Evolutionary conservation across 1,284 basidiomycete species (phyloP).

Genomic region (Trichosporon ovoides): DNA sequence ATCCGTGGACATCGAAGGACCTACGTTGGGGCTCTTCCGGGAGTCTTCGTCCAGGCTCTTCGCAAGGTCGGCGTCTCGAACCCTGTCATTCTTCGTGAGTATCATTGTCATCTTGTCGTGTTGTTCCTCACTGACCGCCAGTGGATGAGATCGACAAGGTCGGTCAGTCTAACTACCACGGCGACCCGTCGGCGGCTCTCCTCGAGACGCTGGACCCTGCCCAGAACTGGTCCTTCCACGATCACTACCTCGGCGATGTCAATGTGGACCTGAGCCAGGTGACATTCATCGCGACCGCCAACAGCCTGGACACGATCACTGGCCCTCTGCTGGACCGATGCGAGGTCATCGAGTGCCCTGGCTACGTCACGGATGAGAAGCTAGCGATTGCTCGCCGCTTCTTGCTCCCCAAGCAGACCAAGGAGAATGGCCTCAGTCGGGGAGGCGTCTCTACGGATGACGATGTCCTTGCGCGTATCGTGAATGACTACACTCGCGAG

Average conservation of each 20-base stretch:
- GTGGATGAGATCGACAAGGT: slow-evolving; percentile 93
- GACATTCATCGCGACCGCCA: slow-evolving; percentile 81
- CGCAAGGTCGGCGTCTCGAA: slow-evolving; percentile 95
- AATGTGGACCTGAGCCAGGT: slow-evolving; percentile 91
- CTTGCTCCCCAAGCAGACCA: slow-evolving; percentile 87
- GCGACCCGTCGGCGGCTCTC: slow-evolving; percentile 88
- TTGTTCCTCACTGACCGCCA: neutral
- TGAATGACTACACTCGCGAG: slow-evolving; percentile 93
- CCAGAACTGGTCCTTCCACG: slow-evolving; percentile 90
- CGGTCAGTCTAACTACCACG: slow-evolving; percentile 49
- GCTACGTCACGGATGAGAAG: slow-evolving; percentile 96
- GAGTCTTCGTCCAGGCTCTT: slow-evolving; percentile 92
- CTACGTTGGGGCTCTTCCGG: slow-evolving; percentile 75
- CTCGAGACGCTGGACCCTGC: slow-evolving; percentile 97
- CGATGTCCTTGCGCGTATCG: slow-evolving; percentile 72
- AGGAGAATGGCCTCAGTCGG: slow-evolving; percentile 75
- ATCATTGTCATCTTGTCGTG: no score
- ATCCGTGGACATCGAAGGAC: slow-evolving; percentile 96
- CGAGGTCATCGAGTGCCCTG: slow-evolving; percentile 92
- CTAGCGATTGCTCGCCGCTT: slow-evolving; percentile 81
- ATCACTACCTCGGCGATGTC: slow-evolving; percentile 81
- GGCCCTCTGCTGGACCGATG: slow-evolving; percentile 89
- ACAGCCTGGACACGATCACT: slow-evolving; percentile 88
- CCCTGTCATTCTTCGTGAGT: slow-evolving; percentile 70
- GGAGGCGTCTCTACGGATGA: slow-evolving; percentile 68